These are phyloP conservation scores for Rhizoclosmatium sp. DNA, from an alignment of 192 early-diverging fungal species.

Conservation along the genomic window DNA sequence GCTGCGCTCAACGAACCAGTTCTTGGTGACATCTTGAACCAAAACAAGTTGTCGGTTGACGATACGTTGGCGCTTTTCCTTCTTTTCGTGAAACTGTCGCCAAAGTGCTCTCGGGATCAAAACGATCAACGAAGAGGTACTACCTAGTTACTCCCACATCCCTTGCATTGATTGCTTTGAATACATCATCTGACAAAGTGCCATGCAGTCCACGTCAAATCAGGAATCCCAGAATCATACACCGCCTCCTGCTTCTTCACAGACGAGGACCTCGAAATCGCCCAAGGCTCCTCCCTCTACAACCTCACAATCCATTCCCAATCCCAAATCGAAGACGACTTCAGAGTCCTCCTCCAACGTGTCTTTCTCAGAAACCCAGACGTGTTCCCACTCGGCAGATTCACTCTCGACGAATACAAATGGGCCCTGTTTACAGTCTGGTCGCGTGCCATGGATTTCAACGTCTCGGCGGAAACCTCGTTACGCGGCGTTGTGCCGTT, in stretches of 20 bases:
- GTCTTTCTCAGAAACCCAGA: constrained; percentile 34
- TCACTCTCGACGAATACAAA: constrained; percentile 47
- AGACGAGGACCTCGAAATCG: constrained; percentile 30
- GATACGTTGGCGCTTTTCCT: constrained; percentile 44
- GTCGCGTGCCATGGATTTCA: constrained; percentile 49
- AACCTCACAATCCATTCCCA: background rate
- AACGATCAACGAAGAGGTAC: background rate
- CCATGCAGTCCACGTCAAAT: constrained; percentile 22
- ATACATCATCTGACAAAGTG: background rate
- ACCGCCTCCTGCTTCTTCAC: constrained; percentile 38
- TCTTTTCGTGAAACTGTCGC: constrained; percentile 38
- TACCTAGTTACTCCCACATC: background rate
- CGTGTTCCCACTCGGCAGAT: constrained; percentile 35
- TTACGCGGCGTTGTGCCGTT: constrained; percentile 51
- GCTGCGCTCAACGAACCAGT: constrained; percentile 37
- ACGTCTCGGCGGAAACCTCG: constrained; percentile 8
- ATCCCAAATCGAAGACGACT: constrained; percentile 28
- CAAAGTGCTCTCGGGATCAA: background rate
- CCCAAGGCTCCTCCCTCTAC: constrained; percentile 11
- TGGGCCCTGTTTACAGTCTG: constrained; percentile 56
- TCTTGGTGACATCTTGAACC: constrained; percentile 26
- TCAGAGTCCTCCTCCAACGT: background rate
- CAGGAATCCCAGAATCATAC: constrained; percentile 38
- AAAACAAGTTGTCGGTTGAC: constrained; percentile 29
- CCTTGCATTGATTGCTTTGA: no score